Percentiles rank a stretch among this genome's conserved stretches.
Conservation (phyloP, 2,329 filamentous ascomycete species). For the Grosmannia serpens region DNA sequence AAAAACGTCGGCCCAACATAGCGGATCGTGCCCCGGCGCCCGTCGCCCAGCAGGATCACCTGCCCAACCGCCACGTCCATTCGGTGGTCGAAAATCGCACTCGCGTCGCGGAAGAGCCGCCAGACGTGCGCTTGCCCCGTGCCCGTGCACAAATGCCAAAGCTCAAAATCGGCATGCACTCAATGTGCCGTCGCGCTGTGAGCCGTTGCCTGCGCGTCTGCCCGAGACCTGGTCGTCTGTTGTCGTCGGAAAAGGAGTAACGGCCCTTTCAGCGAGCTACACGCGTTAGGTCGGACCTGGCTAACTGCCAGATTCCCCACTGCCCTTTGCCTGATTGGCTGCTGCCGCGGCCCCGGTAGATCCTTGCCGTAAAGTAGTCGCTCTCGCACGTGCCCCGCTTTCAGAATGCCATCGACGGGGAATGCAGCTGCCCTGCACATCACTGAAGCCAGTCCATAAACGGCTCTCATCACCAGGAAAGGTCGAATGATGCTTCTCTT, state of each 20-base stretch:
- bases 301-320: constrained; percentile 3
- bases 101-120: neutral
- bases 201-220: neutral
- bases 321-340: constrained; percentile 3
- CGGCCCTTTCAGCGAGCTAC: neutral
- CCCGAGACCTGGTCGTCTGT: too few relatives aligned
- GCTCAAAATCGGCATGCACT: neutral
- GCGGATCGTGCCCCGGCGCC: constrained; percentile 64
- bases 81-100: constrained; percentile 8
- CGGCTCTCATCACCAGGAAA: too few relatives aligned
- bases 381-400: neutral
- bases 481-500: too few relatives aligned
- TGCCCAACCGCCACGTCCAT: constrained; percentile 55
- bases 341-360: neutral
- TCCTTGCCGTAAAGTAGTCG: neutral
- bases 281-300: neutral
- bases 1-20: constrained; percentile 75
- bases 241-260: neutral
- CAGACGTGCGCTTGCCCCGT: neutral
- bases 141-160: neutral
- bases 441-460: too few relatives aligned
- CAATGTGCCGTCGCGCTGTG: neutral
- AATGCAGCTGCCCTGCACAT: too few relatives aligned
- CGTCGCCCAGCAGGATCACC: constrained; percentile 67
- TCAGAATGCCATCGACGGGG: too few relatives aligned